These are phyloP conservation scores for Pseudocercospora fuligena DNA, from an alignment of 2,329 filamentous ascomycete species.

Conservation along the genomic window DNA sequence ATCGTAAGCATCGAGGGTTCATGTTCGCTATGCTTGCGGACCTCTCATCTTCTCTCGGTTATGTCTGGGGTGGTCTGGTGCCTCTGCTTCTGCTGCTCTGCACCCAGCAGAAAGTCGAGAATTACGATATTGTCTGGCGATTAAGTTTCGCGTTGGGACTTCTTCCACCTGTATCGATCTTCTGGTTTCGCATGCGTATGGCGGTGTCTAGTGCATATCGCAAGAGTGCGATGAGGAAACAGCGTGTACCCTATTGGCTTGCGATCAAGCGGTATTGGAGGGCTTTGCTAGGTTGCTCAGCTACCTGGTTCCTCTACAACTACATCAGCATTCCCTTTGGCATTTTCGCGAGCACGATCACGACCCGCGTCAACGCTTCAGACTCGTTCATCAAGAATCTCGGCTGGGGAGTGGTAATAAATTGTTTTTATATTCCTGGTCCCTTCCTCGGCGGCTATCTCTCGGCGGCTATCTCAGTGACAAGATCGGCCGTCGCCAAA, in stretches of 20 bases:
- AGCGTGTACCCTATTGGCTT: conserved; percentile 55
- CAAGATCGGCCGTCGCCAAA: conserved; percentile 74
- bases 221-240: conserved; percentile 65
- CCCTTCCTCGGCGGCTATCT: conserved; percentile 76
- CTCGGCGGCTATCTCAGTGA: conserved; percentile 77
- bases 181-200: conserved; percentile 71
- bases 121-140: conserved; percentile 69
- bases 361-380: conserved; percentile 61
- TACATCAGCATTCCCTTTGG: conserved; percentile 83
- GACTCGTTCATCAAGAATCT: conserved; percentile 73
- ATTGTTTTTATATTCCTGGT: conserved; percentile 84
- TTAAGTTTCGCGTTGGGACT: conserved; percentile 77
- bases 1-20: conserved; percentile 57
- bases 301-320: conserved; percentile 77
- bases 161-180: conserved; percentile 71
- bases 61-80: conserved; percentile 51
- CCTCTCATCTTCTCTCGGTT: conserved; percentile 57
- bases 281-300: conserved; percentile 68
- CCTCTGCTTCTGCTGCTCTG: conserved; percentile 58
- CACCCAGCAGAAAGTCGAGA: conserved; percentile 50
- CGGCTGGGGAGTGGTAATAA: conserved; percentile 86
- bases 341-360: conserved; percentile 79
- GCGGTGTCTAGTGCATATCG: conserved; percentile 78
- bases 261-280: conserved; percentile 71
- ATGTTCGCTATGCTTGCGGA: conserved; percentile 62